A percentile compares a stretch with the other conserved stretches of the same genome.
phyloP scores from a whole-genome alignment of 257 asterid genomes.

The Nicotiana tabacum region DNA sequence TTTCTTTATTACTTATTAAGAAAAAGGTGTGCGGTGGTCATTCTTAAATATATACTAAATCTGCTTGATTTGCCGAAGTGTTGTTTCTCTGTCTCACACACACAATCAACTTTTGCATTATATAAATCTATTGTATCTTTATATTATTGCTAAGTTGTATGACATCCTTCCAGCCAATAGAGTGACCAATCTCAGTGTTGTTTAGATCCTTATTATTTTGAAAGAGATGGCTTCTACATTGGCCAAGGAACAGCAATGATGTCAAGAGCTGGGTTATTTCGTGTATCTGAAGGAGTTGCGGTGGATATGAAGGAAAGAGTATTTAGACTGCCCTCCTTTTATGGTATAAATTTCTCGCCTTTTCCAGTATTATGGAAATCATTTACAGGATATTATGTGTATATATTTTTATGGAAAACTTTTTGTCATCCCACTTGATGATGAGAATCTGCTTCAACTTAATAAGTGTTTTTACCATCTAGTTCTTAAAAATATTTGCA shows the following conservation, averaged over 20 bases:
- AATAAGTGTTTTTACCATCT: not conserved
- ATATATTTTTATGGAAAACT: too few relatives aligned
- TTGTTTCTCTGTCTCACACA: not conserved
- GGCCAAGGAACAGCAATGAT: conserved; percentile 87
- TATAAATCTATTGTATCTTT: not conserved
- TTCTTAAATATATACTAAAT: not conserved
- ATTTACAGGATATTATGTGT: not conserved
- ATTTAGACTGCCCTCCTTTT: conserved; percentile 69
- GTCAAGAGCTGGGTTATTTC: conserved; percentile 90
- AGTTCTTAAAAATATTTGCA: not conserved
- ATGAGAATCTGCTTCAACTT: not conserved
- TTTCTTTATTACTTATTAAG: not conserved
- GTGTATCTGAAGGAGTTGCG: conserved; percentile 76
- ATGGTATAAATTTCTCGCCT: conserved; percentile 40
- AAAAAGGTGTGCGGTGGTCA: not conserved
- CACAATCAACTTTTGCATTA: not conserved
- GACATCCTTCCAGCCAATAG: conserved; percentile 5
- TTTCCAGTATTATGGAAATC: not conserved
- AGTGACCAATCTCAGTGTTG: conserved; percentile 6
- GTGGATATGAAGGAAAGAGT: conserved; percentile 77
- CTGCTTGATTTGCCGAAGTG: not conserved
- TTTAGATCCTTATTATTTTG: conserved; percentile 69
- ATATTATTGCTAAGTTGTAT: not conserved
- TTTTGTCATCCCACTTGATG: not conserved
- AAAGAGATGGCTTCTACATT: conserved; percentile 78